These are phyloP conservation scores for Trypanosoma platydactyli DNA, from an alignment of 208 protist genomes.

Conservation along the genomic window DNA sequence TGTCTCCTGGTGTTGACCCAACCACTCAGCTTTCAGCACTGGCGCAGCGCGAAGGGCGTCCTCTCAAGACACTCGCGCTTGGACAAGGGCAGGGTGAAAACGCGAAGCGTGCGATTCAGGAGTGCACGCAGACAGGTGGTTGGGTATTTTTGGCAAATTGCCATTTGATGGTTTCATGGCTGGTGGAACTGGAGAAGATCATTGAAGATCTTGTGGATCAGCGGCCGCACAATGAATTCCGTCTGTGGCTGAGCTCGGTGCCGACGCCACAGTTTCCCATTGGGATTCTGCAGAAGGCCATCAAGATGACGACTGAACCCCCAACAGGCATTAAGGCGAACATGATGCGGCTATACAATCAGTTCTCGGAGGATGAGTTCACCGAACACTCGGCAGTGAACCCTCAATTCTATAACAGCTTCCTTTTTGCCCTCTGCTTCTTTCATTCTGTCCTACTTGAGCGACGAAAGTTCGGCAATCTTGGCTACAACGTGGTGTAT, in stretches of 20 bases:
- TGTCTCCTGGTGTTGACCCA: conserved; percentile 97
- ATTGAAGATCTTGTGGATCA: conserved; percentile 92
- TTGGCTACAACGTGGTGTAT: conserved; percentile 99
- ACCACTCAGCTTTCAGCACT: conserved; percentile 92
- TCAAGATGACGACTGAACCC: conserved; percentile 99
- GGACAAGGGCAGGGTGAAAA: conserved; percentile 97
- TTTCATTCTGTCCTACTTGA: conserved; percentile 98
- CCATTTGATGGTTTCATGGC: conserved; percentile 97
- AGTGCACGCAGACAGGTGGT: conserved; percentile 91
- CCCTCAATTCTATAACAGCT: conserved; percentile 93
- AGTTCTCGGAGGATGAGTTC: conserved; percentile 91
- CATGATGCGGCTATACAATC: conserved; percentile 96
- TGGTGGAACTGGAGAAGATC: conserved; percentile 97
- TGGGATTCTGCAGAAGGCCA: conserved; percentile 93
- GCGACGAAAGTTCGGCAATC: conserved; percentile 97
- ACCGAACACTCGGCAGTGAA: conserved; percentile 55
- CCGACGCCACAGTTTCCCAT: conserved; percentile 97
- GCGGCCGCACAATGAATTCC: conserved; percentile 95
- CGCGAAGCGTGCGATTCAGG: conserved; percentile 92
- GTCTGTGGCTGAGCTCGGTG: conserved; percentile 98
- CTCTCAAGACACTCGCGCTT: conserved; percentile 94
- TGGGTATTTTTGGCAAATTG: conserved; percentile 99
- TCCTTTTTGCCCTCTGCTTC: conserved; percentile 97
- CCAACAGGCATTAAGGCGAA: conserved; percentile 98
- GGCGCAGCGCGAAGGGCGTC: conserved; percentile 74